phyloP scores from a whole-genome alignment of 805 yeast species.

The Cyberlindnera petersonii region DNA sequence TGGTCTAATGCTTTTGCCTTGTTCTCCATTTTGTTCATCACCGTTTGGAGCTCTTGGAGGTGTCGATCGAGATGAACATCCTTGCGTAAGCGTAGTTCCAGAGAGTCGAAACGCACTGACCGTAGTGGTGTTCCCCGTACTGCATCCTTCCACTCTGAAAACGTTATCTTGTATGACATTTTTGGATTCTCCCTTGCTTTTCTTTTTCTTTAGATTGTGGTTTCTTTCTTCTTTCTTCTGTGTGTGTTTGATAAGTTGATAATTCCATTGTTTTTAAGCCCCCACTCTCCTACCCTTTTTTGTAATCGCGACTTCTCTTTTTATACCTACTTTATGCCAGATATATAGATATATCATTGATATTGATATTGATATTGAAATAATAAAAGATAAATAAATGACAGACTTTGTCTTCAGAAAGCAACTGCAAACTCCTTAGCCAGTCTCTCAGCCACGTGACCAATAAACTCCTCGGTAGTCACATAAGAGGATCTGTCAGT shows the following conservation, averaged over 20 bases:
- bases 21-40: conserved; percentile 24
- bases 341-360: no score
- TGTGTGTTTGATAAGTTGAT: no score
- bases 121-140: conserved; percentile 20
- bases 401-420: conserved; percentile 10
- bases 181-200: no score
- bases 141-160: conserved; percentile 16
- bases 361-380: background rate
- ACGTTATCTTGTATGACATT: no score
- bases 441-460: conserved; percentile 71
- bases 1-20: conserved; percentile 15
- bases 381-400: background rate
- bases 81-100: conserved; percentile 12
- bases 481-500: conserved; percentile 80
- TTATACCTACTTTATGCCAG: no score
- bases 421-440: conserved; percentile 10
- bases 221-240: no score
- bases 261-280: no score
- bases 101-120: conserved; percentile 15
- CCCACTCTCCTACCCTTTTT: no score
- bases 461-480: conserved; percentile 87
- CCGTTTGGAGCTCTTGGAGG: conserved; percentile 16
- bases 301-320: no score
- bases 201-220: no score
- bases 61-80: conserved; percentile 19